These are phyloP conservation scores for Hypomontagnella monticulosa DNA, from an alignment of 495 filamentous ascomycete species.

Conservation along the genomic window DNA sequence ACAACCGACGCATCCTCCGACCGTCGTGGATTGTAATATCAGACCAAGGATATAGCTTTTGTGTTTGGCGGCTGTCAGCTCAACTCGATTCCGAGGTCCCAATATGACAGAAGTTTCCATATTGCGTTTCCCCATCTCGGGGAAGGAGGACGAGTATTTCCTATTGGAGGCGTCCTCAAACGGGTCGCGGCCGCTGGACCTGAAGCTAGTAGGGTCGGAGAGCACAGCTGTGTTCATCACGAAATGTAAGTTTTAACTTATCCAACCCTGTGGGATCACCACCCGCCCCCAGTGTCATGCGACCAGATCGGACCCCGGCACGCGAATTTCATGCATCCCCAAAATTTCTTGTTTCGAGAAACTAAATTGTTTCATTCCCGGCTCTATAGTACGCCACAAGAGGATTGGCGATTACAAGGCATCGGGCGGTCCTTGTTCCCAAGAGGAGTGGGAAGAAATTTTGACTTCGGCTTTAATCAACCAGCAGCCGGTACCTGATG, in stretches of 20 bases:
- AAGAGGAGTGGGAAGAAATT: conserved; percentile 58
- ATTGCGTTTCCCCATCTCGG: conserved; percentile 42
- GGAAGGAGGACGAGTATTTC: conserved; percentile 38
- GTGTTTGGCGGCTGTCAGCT: conserved; percentile 2
- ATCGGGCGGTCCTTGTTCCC: conserved; percentile 48
- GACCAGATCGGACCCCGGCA: conserved; percentile 17
- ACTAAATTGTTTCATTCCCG: conserved; percentile 25
- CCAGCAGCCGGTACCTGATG: conserved; percentile 47
- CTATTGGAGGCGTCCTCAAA: conserved; percentile 38
- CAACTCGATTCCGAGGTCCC: neutral
- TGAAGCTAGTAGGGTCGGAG: conserved; percentile 44
- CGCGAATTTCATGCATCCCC: conserved; percentile 23
- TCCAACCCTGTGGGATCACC: conserved; percentile 3
- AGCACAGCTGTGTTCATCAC: conserved; percentile 43
- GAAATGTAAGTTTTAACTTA: conserved; percentile 38
- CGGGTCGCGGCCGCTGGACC: conserved; percentile 42
- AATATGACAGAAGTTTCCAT: conserved; percentile 37
- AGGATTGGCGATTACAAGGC: conserved; percentile 43
- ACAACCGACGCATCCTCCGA: neutral
- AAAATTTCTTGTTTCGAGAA: conserved; percentile 16
- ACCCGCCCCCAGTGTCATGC: conserved; percentile 3
- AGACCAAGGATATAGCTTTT: neutral
- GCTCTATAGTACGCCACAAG: conserved; percentile 45
- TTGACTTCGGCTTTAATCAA: conserved; percentile 50
- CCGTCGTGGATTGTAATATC: neutral